These are phyloP conservation scores for Pyrenophora seminiperda DNA, from an alignment of 2,329 filamentous ascomycete genomes.

Conservation along the genomic window DNA sequence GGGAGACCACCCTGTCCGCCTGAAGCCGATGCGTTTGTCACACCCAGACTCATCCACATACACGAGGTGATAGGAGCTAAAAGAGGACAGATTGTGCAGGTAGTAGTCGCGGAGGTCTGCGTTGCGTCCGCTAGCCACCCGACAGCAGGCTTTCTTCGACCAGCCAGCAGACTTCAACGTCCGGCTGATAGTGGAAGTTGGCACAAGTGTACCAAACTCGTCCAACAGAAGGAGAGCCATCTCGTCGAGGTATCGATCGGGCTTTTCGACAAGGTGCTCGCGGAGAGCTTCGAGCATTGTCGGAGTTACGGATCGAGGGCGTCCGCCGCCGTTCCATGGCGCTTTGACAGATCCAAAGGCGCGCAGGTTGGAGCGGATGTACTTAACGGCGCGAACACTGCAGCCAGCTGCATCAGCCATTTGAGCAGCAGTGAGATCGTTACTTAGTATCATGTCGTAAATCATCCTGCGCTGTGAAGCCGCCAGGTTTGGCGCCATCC, in stretches of 20 bases:
- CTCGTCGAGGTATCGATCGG: slow-evolving; percentile 30
- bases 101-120: slow-evolving; percentile 44
- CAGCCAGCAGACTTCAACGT: slow-evolving; percentile 29
- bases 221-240: slow-evolving; percentile 36
- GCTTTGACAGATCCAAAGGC: slow-evolving; percentile 4
- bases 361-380: neutral
- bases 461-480: no score
- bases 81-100: slow-evolving; percentile 39
- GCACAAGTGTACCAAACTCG: slow-evolving; percentile 27
- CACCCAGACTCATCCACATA: slow-evolving; percentile 49
- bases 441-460: no score
- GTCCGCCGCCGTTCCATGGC: slow-evolving; percentile 7
- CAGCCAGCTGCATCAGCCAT: neutral
- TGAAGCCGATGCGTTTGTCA: slow-evolving; percentile 43
- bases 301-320: slow-evolving; percentile 4
- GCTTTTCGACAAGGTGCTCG: slow-evolving; percentile 18
- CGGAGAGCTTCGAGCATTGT: slow-evolving; percentile 7
- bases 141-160: slow-evolving; percentile 39
- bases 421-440: no score
- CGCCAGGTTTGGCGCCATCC: neutral
- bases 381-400: neutral
- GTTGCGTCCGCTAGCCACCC: slow-evolving; percentile 42
- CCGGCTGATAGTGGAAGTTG: slow-evolving; percentile 26
- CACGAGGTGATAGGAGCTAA: slow-evolving; percentile 42
- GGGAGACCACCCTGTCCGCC: slow-evolving; percentile 46